These are phyloP conservation scores for Pseudohyphozyma bogoriensis DNA, from an alignment of 768 basidiomycete species.

Conservation along the genomic window DNA sequence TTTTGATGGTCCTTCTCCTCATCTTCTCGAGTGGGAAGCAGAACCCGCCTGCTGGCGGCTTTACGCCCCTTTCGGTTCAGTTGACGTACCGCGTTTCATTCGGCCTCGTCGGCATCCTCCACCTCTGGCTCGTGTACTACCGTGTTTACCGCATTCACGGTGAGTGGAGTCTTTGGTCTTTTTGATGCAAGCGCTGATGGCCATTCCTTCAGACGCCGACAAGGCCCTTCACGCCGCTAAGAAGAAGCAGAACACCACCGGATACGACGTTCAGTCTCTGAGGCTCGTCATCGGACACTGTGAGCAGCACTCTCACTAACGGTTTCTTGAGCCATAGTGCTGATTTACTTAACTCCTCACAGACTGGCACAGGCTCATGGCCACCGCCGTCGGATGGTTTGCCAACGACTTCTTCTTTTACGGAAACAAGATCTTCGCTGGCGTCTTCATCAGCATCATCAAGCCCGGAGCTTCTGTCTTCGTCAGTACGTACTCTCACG, in stretches of 20 bases:
- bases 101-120: conserved; percentile 41
- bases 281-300: conserved; percentile 39
- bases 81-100: conserved; percentile 43
- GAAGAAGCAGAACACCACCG: conserved; percentile 38
- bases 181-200: not conserved
- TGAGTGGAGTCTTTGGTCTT: not conserved
- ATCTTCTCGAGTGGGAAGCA: conserved; percentile 39
- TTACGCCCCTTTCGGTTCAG: conserved; percentile 36
- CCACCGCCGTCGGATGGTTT: conserved; percentile 39
- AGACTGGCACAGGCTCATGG: too few relatives aligned
- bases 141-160: conserved; percentile 34
- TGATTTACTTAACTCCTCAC: too few relatives aligned
- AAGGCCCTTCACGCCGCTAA: conserved; percentile 35
- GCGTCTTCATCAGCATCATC: conserved; percentile 41
- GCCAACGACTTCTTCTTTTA: conserved; percentile 37
- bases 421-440: conserved; percentile 41
- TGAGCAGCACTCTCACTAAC: too few relatives aligned
- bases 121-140: conserved; percentile 43
- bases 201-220: conserved; percentile 26
- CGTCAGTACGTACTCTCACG: too few relatives aligned
- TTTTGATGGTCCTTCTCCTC: conserved; percentile 39
- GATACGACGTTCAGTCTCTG: conserved; percentile 40
- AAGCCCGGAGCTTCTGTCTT: conserved; percentile 38
- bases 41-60: conserved; percentile 28
- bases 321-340: too few relatives aligned